Percentiles rank a stretch among this genome's conserved stretches.
These are phyloP conservation scores for Halophytophthora polymorphica DNA, from an alignment of 352 stramenopile genomes.

Conservation along the genomic window DNA sequence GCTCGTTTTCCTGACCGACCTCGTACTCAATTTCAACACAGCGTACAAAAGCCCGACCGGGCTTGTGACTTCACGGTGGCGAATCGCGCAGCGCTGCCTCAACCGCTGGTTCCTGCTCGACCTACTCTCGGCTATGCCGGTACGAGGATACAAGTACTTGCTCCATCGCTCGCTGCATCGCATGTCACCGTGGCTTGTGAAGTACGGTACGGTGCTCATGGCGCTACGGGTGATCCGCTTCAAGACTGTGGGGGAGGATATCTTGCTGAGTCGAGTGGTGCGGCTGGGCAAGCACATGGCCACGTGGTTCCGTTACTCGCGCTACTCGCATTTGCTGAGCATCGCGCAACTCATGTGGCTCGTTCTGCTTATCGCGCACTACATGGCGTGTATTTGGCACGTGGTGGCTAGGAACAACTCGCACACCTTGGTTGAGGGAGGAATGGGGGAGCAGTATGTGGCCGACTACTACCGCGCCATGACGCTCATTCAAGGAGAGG, in stretches of 20 bases:
- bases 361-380: constrained; percentile 33
- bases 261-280: constrained; percentile 13
- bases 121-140: neutral
- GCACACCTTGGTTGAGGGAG: neutral
- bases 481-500: constrained; percentile 40
- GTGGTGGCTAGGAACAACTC: constrained; percentile 14
- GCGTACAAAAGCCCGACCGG: neutral
- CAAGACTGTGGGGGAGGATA: constrained; percentile 7
- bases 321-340: constrained; percentile 21
- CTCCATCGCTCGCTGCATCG: neutral
- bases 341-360: constrained; percentile 26
- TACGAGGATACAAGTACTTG: neutral
- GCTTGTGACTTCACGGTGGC: constrained; percentile 3
- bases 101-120: constrained; percentile 11
- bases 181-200: constrained; percentile 4
- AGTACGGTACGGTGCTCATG: constrained; percentile 12
- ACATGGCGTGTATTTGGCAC: constrained; percentile 46
- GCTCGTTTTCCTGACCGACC: neutral
- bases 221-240: constrained; percentile 10
- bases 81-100: constrained; percentile 6
- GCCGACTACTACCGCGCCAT: constrained; percentile 41
- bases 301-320: constrained; percentile 26
- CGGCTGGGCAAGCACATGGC: constrained; percentile 23
- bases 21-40: constrained; percentile 18
- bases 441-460: constrained; percentile 18